Evolutionary conservation across 169 alveolate genomes (phyloP), one percentile per base, ranked within the genome.

Genomic region (Babesia gibsoni): DNA sequence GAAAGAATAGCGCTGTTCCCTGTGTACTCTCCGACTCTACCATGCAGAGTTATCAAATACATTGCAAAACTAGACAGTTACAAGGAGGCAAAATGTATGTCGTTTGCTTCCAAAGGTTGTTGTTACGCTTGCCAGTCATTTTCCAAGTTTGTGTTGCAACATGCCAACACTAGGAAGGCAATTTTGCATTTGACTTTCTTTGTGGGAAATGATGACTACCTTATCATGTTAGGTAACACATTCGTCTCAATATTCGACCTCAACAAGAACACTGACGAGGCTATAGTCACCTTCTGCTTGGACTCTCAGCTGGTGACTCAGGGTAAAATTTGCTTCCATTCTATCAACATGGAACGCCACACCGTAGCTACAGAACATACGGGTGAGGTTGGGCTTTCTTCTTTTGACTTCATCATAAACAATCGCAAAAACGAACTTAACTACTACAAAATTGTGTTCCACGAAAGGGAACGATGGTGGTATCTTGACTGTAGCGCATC

Each of bases 371-470:
- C 29, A 0, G 10, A 0, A 8, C 70, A 0, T 5, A 12, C 12
- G 3, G 23, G 29, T 18, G 42, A 10, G 20, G 0, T 4, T 8
- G 29, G 36, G 48, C 50, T 68, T 4, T 53, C 81, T 4, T 59
- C 56, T n/a, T n/a, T 68, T n/a, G 81, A 68, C 16, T 68, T 68
- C 36, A 36, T 68, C 37, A 36, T 68, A 10, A 56, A 39, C 37
- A 35, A 25, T 27, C 6, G 37, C 7, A 65, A 65, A 4, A 48
- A 6, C n/a, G 63, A 48, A 22, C 77, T 64, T 4, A 68, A 65
- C 23, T 68, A 68, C 29, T 68, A 68, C 35, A 30, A 63, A 33
- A 36, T 68, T 4, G 35, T 68, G 3, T 68, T 68, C 56, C n/a
- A 29, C 27, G 81, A 68, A 30, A 10, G 0, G 7, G 50, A 57